Base-by-base conservation (phyloP, 192 early-diverging fungal species). In the Lunasporangiospora selenospora region DNA sequence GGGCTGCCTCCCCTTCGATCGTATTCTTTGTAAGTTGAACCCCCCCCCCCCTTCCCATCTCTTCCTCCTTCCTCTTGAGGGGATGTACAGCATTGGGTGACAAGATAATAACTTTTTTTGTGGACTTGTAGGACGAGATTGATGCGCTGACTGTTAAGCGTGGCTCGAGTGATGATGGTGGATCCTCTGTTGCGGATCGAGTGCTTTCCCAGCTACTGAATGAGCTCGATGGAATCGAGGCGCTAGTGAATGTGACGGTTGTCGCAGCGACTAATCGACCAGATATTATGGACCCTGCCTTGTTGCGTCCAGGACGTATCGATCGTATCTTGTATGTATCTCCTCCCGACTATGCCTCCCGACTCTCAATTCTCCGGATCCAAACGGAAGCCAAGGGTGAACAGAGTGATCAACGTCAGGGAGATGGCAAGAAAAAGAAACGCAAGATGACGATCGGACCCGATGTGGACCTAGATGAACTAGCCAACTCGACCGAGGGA, bases 201-300 rank as follows among this genome's bases (percentile, higher is more conserved):
- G 98, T 99, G 2, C 77, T 99, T 30, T 95, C 96, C 1, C 98
- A 99, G 63, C 79, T 99, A 41, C 76, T 99, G 23, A 90, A 83
- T 52, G 98, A 99, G 75, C 79, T 99, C 52, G 98, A 99, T 62
- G 98, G 98, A 5, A 93, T 99, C 51, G 95, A 98, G 53, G 91
- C 95, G 6, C 73, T 99, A 30, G 89, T 94, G 6, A 93, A 97
- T 80, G 98, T 99, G 2, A 98, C 93, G 0, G 91, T 99, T 0
- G 94, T 99, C 8, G 97, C 96, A 3, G 97, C 97, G 3, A 99
- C 97, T 0, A 99, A 99, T 75, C 89, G 97, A 16, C 97, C 97
- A 0, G 97, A 99, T 75, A 92, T 97, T 46, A 90, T 99, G 91
- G 97, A 99, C 53, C 82, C 85, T 26, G 98, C 93, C 2, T 77